Percentiles rank a stretch among this genome's conserved stretches.
Conservation (phyloP, 2,329 filamentous ascomycete genomes). For the Phialemoniopsis sp. region DNA sequence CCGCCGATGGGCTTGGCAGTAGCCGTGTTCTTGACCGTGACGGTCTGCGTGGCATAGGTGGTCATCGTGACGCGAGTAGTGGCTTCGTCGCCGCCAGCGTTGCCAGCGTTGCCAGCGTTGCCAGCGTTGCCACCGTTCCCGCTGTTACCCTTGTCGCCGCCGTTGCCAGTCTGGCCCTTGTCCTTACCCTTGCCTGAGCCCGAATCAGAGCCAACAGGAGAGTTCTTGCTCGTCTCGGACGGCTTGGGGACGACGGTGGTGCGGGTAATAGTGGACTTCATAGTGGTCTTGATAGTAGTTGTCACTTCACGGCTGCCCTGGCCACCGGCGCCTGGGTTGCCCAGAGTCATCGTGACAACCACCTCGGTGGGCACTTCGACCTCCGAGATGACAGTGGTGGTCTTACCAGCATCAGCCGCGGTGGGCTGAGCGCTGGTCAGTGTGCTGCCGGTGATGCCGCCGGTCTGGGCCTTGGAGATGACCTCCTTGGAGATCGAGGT, state of each 20-base stretch:
- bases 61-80: no score
- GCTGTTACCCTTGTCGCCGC: no score
- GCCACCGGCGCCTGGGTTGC: conserved; percentile 8
- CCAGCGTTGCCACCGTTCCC: no score
- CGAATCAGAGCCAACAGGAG: conserved; percentile 2
- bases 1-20: not conserved
- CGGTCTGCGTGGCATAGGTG: no score
- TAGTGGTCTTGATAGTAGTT: conserved; percentile 16
- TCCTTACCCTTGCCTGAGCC: conserved; percentile 1
- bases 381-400: conserved; percentile 16
- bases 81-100: no score
- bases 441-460: conserved; percentile 28
- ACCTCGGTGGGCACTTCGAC: conserved; percentile 11
- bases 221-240: conserved; percentile 5
- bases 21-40: no score
- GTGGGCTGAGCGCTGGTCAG: conserved; percentile 32
- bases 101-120: no score
- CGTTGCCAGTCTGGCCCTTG: no score
- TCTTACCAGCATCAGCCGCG: conserved; percentile 19
- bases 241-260: conserved; percentile 18
- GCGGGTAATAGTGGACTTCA: conserved; percentile 17
- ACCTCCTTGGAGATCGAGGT: conserved; percentile 30
- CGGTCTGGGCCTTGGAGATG: conserved; percentile 20
- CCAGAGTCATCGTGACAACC: conserved; percentile 18
- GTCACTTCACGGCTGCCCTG: conserved; percentile 11